Conservation (phyloP, 768 basidiomycete genomes). For the Phanerochaete carnosa region DNA sequence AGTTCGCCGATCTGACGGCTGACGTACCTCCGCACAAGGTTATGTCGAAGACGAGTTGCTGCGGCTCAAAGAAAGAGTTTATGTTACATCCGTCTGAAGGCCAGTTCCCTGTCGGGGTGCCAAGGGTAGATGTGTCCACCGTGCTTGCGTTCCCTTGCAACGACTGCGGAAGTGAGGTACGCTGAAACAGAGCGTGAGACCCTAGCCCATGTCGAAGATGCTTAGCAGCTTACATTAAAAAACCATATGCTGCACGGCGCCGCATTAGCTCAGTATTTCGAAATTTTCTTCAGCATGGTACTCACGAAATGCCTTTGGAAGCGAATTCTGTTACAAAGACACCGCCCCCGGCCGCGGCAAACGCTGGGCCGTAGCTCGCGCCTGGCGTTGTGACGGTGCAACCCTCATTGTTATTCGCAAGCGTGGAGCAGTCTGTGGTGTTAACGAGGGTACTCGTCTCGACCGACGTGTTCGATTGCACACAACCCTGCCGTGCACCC, state of each 20-base stretch:
- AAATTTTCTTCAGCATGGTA: constrained; percentile 1
- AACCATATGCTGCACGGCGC: constrained; percentile 52
- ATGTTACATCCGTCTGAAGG: constrained; percentile 53
- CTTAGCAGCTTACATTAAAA: constrained; percentile 39
- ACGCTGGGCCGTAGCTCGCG: constrained; percentile 55
- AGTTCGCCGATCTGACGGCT: not conserved
- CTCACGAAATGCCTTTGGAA: constrained; percentile 59
- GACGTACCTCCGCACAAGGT: constrained; percentile 58
- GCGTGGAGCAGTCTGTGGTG: constrained; percentile 58
- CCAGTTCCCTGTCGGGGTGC: constrained; percentile 71
- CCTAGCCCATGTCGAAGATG: not conserved
- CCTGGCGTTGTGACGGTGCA: constrained; percentile 60
- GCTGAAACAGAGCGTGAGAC: constrained; percentile 18
- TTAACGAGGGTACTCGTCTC: constrained; percentile 51
- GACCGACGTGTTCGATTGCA: constrained; percentile 39
- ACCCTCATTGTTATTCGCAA: constrained; percentile 56
- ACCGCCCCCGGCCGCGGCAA: constrained; percentile 66
- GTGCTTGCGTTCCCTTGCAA: constrained; percentile 48
- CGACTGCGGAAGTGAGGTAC: constrained; percentile 43
- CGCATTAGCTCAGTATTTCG: not conserved
- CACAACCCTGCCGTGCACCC: constrained; percentile 41
- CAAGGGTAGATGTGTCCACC: constrained; percentile 54
- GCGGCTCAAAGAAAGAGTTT: constrained; percentile 52
- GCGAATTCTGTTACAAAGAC: constrained; percentile 76
- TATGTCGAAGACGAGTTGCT: constrained; percentile 71